These are phyloP conservation scores for Malus fusca DNA, from an alignment of 306 rosid species.

Conservation along the genomic window DNA sequence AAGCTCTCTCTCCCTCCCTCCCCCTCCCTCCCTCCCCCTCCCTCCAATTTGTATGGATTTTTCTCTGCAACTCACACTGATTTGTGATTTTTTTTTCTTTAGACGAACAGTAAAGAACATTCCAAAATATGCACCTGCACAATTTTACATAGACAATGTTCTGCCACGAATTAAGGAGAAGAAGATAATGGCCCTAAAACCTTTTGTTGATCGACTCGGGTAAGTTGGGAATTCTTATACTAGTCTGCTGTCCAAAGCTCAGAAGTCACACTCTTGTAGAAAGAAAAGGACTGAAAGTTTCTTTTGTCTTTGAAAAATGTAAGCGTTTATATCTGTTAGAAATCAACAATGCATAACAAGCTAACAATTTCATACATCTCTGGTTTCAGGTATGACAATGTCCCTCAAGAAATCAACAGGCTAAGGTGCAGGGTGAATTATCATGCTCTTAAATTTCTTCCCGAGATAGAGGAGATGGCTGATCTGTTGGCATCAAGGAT, in stretches of 20 bases:
- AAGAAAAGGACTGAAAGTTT: background rate
- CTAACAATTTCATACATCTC: background rate
- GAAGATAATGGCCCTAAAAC: slow-evolving; percentile 97
- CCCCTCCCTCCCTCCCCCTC: background rate
- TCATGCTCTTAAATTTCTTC: slow-evolving; percentile 98
- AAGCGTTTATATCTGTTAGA: background rate
- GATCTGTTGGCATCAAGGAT: slow-evolving; percentile 85
- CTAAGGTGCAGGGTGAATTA: slow-evolving; percentile 97
- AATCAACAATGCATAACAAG: background rate
- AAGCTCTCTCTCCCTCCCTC: background rate
- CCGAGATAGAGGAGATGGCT: slow-evolving; percentile 96
- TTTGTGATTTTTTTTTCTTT: slow-evolving; percentile 26
- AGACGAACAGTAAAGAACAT: slow-evolving; percentile 97
- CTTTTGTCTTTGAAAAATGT: background rate
- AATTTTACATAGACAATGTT: slow-evolving; percentile 95
- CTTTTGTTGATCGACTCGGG: slow-evolving; percentile 99
- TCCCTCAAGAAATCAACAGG: slow-evolving; percentile 91
- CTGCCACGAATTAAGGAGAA: slow-evolving; percentile 97
- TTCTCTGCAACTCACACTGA: slow-evolving; percentile 24
- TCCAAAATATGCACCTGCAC: slow-evolving; percentile 96
- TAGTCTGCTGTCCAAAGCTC: background rate
- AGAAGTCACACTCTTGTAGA: background rate
- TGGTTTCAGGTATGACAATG: slow-evolving; percentile 88
- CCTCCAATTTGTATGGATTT: background rate
- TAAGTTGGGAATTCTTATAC: slow-evolving; percentile 30